Evolutionary conservation across 1,139 yeast genomes (phyloP).

Genomic region (Candida gigantensis): DNA sequence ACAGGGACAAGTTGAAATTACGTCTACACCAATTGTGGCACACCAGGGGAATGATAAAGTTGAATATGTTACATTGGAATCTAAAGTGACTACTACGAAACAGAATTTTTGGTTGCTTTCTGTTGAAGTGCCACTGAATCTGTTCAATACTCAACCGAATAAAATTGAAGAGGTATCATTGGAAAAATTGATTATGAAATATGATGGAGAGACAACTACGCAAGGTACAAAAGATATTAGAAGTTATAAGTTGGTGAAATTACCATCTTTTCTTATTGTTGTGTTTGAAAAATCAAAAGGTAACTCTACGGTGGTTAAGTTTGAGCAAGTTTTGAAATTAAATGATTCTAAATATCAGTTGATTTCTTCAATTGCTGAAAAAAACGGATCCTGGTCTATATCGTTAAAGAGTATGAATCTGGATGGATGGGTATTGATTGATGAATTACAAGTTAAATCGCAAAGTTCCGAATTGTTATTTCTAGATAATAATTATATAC

Average conservation of each 20-base stretch:
- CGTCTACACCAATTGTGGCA: slow-evolving; percentile 22
- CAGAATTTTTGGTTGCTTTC: slow-evolving; percentile 62
- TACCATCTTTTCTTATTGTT: slow-evolving; percentile 57
- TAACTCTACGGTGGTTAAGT: slow-evolving; percentile 67
- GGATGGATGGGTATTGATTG: slow-evolving; percentile 58
- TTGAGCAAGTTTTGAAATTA: slow-evolving; percentile 33
- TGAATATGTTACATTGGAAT: slow-evolving; percentile 23
- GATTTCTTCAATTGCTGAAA: slow-evolving; percentile 10
- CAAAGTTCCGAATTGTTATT: slow-evolving; percentile 62
- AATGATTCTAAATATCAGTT: slow-evolving; percentile 6
- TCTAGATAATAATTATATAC: slow-evolving; percentile 63
- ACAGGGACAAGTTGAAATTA: slow-evolving; percentile 54
- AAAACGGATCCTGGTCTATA: slow-evolving; percentile 24
- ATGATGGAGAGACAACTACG: slow-evolving; percentile 28
- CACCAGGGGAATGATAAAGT: slow-evolving; percentile 21
- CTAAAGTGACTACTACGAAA: slow-evolving; percentile 16
- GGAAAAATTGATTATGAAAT: slow-evolving; percentile 47
- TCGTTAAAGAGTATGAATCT: slow-evolving; percentile 35
- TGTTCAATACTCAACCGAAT: slow-evolving; percentile 43
- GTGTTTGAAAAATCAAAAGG: slow-evolving; percentile 55
- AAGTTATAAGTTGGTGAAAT: slow-evolving; percentile 37
- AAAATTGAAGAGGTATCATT: slow-evolving; percentile 58
- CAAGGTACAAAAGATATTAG: slow-evolving; percentile 25
- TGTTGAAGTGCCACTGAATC: slow-evolving; percentile 58
- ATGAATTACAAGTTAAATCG: slow-evolving; percentile 48